These are phyloP conservation scores for Arabidopsis lyrata DNA, from an alignment of 441 rosid genomes.

Conservation along the genomic window DNA sequence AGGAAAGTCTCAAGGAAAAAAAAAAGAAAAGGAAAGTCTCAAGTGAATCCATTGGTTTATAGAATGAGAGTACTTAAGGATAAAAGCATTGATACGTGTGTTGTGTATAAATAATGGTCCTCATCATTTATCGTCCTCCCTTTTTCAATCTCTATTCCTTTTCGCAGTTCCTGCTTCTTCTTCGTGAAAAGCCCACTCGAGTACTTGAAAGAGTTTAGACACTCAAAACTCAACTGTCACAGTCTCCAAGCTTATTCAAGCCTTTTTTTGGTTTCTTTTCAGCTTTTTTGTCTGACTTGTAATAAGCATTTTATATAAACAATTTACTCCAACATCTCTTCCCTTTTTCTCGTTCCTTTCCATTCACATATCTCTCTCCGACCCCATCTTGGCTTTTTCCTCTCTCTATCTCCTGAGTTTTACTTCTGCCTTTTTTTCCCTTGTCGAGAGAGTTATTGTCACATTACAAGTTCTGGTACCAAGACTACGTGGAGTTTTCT, in stretches of 20 bases:
- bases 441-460: slow-evolving; percentile 34
- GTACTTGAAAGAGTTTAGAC: slow-evolving; percentile 35
- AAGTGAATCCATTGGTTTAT: slow-evolving; percentile 6
- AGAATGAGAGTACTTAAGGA: neutral
- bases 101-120: slow-evolving; percentile 14
- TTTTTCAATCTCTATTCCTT: slow-evolving; percentile 8
- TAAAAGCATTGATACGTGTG: slow-evolving; percentile 34
- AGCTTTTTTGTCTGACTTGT: slow-evolving; percentile 25
- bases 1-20: neutral
- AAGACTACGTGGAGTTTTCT: slow-evolving; percentile 29
- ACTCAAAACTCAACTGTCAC: slow-evolving; percentile 36
- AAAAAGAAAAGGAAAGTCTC: slow-evolving; percentile 2
- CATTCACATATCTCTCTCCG: slow-evolving; percentile 17
- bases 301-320: neutral
- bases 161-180: slow-evolving; percentile 8
- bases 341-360: slow-evolving; percentile 1
- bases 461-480: slow-evolving; percentile 27
- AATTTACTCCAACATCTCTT: slow-evolving; percentile 27
- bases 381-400: slow-evolving; percentile 31
- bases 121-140: slow-evolving; percentile 29
- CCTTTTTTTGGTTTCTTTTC: neutral
- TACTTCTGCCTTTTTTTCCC: slow-evolving; percentile 30
- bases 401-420: slow-evolving; percentile 7
- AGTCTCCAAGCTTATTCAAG: slow-evolving; percentile 22
- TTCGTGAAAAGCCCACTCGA: slow-evolving; percentile 38